These are phyloP conservation scores for Symbiodinium natans DNA, from an alignment of 73 alveolate genomes.

Conservation along the genomic window DNA sequence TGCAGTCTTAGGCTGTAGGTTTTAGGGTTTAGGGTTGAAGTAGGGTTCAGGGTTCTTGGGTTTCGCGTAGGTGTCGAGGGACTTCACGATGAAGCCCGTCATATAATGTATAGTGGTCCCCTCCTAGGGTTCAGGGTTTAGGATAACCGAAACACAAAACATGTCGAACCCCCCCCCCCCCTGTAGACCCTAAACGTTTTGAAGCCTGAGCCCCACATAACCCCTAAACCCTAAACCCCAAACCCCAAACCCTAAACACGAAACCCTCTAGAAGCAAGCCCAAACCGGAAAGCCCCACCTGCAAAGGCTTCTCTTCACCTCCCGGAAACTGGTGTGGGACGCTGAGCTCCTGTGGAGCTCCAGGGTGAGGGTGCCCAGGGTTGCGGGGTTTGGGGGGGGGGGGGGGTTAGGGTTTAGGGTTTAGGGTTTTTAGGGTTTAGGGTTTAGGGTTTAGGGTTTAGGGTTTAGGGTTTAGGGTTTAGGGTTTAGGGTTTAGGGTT, in stretches of 20 bases:
- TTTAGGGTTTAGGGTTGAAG: no score
- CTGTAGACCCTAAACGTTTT: no score
- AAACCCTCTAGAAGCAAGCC: neutral
- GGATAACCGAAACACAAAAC: no score
- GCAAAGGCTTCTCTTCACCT: neutral
- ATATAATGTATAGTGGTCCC: no score
- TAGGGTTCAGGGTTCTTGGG: no score
- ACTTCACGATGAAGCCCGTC: no score
- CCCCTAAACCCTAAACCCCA: no score
- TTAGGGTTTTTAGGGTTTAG: neutral
- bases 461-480: neutral
- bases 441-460: neutral
- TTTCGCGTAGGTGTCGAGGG: no score
- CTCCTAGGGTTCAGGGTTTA: no score
- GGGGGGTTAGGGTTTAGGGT: neutral
- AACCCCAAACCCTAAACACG: neutral
- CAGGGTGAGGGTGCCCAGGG: neutral
- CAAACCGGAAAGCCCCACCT: neutral
- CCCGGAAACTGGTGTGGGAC: slow-evolving; percentile 7
- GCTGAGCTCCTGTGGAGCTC: neutral
- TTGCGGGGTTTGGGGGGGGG: neutral
- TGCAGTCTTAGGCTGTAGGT: no score
- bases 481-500: neutral
- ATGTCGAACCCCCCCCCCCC: no score
- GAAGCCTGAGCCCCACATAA: no score